These are phyloP conservation scores for Lotus japonicus DNA, from an alignment of 306 rosid genomes.

Conservation along the genomic window DNA sequence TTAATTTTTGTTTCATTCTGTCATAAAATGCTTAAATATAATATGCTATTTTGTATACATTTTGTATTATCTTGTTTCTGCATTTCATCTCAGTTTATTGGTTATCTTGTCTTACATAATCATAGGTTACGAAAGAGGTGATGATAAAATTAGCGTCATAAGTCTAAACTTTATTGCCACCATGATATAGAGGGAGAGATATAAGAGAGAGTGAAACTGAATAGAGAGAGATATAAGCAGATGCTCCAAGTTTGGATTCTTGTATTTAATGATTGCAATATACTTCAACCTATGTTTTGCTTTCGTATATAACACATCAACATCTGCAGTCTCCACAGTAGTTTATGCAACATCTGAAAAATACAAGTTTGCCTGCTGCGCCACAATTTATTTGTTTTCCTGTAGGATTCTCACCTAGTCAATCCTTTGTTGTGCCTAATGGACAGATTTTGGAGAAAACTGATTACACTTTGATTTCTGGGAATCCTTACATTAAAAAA, in stretches of 20 bases:
- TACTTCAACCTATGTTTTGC: not conserved
- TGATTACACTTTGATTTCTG: slow-evolving; percentile 66
- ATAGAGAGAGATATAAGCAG: not conserved
- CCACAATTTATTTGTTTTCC: not conserved
- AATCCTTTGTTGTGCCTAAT: slow-evolving; percentile 11
- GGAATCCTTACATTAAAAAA: slow-evolving; percentile 74
- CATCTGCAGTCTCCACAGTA: not conserved
- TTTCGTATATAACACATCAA: not conserved
- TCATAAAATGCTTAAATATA: not conserved
- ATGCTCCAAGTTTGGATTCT: not conserved
- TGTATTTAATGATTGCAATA: not conserved
- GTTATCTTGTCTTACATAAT: not conserved
- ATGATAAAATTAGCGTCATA: not conserved
- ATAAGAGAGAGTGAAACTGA: no score
- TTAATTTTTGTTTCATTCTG: not conserved
- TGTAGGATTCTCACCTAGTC: not conserved
- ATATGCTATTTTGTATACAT: not conserved
- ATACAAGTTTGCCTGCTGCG: not conserved
- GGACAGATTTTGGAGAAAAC: slow-evolving; percentile 79
- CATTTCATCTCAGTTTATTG: not conserved
- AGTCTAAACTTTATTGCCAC: no score
- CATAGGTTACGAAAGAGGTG: not conserved
- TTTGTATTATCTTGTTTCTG: no score
- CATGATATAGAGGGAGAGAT: no score
- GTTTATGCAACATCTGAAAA: slow-evolving; percentile 2